These are phyloP conservation scores for Calendula officinalis DNA, from an alignment of 129 eudicot species.

Conservation along the genomic window DNA sequence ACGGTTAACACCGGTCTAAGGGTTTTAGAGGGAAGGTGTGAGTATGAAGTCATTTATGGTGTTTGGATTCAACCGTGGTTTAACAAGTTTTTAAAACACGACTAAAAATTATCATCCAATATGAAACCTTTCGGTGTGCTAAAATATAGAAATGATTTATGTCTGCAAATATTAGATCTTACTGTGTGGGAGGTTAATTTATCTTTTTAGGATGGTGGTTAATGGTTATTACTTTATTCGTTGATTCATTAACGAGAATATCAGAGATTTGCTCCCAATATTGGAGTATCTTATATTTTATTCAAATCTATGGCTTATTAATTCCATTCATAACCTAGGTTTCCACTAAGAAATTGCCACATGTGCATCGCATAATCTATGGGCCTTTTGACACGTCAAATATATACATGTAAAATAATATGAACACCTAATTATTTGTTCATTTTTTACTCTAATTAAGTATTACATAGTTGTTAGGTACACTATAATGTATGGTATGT, in stretches of 20 bases:
- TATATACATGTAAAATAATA: conserved; percentile 18
- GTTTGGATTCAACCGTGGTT: too few species aligned
- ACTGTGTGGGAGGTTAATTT: background rate
- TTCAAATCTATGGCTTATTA: conserved; percentile 29
- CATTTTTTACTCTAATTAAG: conserved; percentile 26
- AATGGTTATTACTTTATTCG: conserved; percentile 28
- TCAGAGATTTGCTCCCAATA: conserved; percentile 36
- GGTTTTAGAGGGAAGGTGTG: too few species aligned
- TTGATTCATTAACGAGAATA: conserved; percentile 32
- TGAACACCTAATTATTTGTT: conserved; percentile 30
- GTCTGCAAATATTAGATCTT: too few species aligned
- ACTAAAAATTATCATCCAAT: too few species aligned
- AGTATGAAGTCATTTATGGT: too few species aligned
- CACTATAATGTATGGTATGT: conserved; percentile 30
- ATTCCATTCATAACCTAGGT: conserved; percentile 24
- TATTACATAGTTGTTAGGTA: conserved; percentile 25
- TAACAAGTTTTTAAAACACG: too few species aligned
- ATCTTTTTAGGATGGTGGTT: conserved; percentile 18
- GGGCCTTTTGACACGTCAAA: conserved; percentile 26
- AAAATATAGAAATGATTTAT: too few species aligned
- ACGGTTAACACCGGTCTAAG: too few species aligned
- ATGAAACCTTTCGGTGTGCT: too few species aligned
- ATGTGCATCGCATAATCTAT: conserved; percentile 38
- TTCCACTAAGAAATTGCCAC: conserved; percentile 29
- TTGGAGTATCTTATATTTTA: conserved; percentile 40